A percentile compares a stretch with the other conserved stretches of the same genome.
Evolutionary conservation across 768 basidiomycete species (phyloP).

Genomic region (button mushroom (Agaricus bisporus)): DNA sequence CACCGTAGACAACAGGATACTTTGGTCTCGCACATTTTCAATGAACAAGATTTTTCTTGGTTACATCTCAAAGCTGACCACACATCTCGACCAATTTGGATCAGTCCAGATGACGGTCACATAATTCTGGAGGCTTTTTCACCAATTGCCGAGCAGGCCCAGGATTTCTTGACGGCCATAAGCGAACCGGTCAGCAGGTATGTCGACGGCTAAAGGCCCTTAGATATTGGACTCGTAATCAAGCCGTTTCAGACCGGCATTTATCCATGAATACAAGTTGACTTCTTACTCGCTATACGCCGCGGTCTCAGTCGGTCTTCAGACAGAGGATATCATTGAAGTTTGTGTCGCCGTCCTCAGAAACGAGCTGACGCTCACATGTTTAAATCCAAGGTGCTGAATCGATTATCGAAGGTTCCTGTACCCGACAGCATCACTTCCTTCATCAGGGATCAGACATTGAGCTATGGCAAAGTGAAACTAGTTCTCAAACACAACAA

Average conservation of each 20-base stretch:
- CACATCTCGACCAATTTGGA: conserved; percentile 90
- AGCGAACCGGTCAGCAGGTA: conserved; percentile 98
- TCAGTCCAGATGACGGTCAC: conserved; percentile 84
- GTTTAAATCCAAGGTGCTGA: conserved; percentile 51
- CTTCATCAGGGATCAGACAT: conserved; percentile 88
- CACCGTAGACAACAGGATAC: conserved; percentile 71
- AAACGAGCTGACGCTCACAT: conserved; percentile 19
- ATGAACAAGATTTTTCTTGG: conserved; percentile 82
- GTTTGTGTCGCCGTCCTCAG: conserved; percentile 44
- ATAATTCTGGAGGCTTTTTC: conserved; percentile 98
- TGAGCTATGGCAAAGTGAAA: conserved; percentile 98
- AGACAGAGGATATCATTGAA: conserved; percentile 98
- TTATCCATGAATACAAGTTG: conserved; percentile 99
- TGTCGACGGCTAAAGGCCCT: conserved; percentile 26
- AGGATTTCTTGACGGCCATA: conserved; percentile 97
- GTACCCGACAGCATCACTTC: conserved; percentile 81
- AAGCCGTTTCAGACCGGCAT: conserved; percentile 67
- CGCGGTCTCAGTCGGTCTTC: conserved; percentile 95
- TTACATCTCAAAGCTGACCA: conserved; percentile 89
- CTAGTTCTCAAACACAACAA: conserved; percentile 97
- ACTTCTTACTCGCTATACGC: conserved; percentile 98
- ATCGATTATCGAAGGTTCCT: conserved; percentile 84
- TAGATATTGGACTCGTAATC: conserved; percentile 12
- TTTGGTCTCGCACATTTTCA: conserved; percentile 78
- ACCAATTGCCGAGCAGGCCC: conserved; percentile 95